These are phyloP conservation scores for Phyllosticta citriasiana DNA, from an alignment of 2,329 filamentous ascomycete genomes.

Conservation along the genomic window DNA sequence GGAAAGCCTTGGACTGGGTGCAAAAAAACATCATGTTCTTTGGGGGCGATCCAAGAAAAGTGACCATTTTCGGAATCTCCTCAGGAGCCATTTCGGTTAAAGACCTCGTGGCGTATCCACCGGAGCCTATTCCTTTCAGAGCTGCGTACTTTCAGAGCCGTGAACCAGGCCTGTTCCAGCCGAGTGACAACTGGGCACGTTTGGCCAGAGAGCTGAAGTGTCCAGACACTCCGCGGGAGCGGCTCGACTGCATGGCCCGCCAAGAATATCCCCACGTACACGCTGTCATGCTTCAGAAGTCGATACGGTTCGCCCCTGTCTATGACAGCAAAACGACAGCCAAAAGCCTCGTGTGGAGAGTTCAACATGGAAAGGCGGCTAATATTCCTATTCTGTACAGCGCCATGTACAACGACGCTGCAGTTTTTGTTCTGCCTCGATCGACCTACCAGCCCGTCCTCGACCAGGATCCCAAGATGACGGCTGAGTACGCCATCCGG, in stretches of 20 bases:
- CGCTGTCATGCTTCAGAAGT: neutral
- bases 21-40: conserved; percentile 9
- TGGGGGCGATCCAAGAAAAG: conserved; percentile 1
- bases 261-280: neutral
- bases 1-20: conserved; percentile 11
- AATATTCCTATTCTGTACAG: neutral
- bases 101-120: neutral
- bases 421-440: neutral
- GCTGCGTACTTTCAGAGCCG: neutral
- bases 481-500: neutral
- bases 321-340: neutral
- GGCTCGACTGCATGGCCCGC: neutral
- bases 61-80: neutral
- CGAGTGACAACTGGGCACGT: neutral
- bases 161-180: neutral
- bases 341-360: neutral
- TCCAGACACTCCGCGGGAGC: neutral
- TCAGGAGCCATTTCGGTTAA: neutral
- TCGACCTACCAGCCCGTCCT: neutral
- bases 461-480: neutral
- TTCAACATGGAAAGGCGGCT: neutral
- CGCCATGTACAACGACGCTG: neutral
- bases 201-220: neutral
- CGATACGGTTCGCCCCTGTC: neutral
- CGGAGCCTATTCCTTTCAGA: neutral